Evolutionary conservation across 306 rosid genomes (phyloP).

Genomic region (Quercus agrifolia): DNA sequence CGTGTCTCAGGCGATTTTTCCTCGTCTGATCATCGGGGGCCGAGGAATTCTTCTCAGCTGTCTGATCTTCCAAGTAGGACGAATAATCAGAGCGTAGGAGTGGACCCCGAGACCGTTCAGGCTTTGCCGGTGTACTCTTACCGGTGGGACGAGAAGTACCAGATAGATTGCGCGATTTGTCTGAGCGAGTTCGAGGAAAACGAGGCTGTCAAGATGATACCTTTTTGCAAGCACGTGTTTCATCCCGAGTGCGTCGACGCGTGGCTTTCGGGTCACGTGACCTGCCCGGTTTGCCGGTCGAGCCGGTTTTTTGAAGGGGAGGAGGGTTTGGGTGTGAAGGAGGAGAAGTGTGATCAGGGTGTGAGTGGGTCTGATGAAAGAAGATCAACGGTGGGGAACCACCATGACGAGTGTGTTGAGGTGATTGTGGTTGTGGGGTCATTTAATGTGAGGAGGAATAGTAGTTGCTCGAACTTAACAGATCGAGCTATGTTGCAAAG

Average conservation of each 20-base stretch:
- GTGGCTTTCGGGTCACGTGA: conserved; percentile 50
- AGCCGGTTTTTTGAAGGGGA: background rate
- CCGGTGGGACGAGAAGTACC: conserved; percentile 10
- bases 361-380: background rate
- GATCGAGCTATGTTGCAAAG: background rate
- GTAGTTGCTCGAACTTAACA: background rate
- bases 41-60: background rate
- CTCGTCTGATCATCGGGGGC: no score
- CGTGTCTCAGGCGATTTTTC: no score
- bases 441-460: background rate
- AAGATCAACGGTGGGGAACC: conserved; percentile 8
- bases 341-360: background rate
- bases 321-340: background rate
- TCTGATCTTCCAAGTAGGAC: background rate
- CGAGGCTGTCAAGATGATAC: conserved; percentile 37
- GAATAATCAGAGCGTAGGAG: background rate
- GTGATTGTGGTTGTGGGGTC: background rate
- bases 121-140: conserved; percentile 33
- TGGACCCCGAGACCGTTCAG: background rate
- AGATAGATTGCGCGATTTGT: conserved; percentile 50
- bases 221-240: conserved; percentile 54
- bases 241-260: conserved; percentile 48
- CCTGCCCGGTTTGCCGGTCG: conserved; percentile 55
- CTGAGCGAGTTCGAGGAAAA: conserved; percentile 32
- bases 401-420: background rate